Evolutionary conservation across 2,329 filamentous ascomycete species (phyloP), one percentile per base, ranked within the genome.

Genomic region (Ceratocystis harringtonii): DNA sequence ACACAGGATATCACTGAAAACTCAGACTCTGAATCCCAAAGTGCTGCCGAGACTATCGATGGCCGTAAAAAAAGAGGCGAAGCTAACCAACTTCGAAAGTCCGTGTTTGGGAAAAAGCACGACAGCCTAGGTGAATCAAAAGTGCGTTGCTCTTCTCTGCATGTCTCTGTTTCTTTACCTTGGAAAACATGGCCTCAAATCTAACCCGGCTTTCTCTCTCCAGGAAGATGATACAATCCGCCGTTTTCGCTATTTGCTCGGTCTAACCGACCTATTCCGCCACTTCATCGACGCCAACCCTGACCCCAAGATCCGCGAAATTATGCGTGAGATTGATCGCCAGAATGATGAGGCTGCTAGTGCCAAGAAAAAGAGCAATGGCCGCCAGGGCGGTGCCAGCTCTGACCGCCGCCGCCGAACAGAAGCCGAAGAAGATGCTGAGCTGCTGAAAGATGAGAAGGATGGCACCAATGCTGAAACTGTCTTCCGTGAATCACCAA

Each of bases 211-310:
- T 68, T 61, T 52, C 28, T 36, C 8, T 28, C 62, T 68, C 48
- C 65, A 92, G 89, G 92, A 96, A 78, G 90, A 96, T 79, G 92
- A 97, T 72, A 95, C 90, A 0, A 90, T 97, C 72, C 85, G 92
- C 70, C 83, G 94, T 73, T 99, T 99, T 74, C 87, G 91, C 69
- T 99, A 99, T 74, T 83, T 99, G 1, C 83, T 99, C 15, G 95
- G 95, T 30, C 80, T 99, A 63, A 99, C 94, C 17, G 94, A 99
- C 72, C 81, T 99, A 22, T 99, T 99, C 79, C 90, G 95, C 69
- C 94, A 99, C 77, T 99, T 99, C 75, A 99, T 99, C 77, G 92
- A 97, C 73, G 90, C 91, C 7, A 99, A 96, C 73, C 92, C 92
- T 4, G 92, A 99, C 72, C 92, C 94, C 17, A 90, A 89, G 71